Evolutionary conservation across 345 rosid genomes (phyloP).

Genomic region (Camelina neglecta): DNA sequence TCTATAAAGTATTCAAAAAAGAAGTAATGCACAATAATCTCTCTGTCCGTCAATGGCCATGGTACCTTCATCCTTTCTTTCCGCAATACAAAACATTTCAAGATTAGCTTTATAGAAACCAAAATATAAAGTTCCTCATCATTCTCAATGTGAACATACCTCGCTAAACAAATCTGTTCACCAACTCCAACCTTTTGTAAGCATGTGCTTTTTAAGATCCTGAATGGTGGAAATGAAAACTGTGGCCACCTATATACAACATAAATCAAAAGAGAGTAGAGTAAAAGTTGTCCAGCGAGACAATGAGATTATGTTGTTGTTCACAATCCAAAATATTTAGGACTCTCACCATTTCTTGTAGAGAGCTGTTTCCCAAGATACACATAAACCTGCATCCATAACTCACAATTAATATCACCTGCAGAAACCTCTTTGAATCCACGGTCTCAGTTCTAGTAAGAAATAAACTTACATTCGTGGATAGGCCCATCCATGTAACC

Average conservation of each 20-base stretch:
- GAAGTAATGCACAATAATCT: constrained; percentile 72
- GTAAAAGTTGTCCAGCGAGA: background rate
- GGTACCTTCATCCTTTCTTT: constrained; percentile 97
- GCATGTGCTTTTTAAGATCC: constrained; percentile 55
- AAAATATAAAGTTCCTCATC: background rate
- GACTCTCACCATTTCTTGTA: constrained; percentile 40
- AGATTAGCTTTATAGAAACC: constrained; percentile 42
- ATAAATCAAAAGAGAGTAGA: background rate
- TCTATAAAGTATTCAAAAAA: constrained; percentile 74
- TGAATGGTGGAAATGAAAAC: constrained; percentile 68
- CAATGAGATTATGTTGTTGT: background rate
- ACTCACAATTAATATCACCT: background rate
- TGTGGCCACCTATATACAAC: constrained; percentile 86
- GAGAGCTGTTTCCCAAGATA: constrained; percentile 43
- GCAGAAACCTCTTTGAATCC: background rate
- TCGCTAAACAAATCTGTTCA: constrained; percentile 75
- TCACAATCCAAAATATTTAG: constrained; percentile 1
- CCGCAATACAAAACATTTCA: constrained; percentile 43
- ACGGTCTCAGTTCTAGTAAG: background rate
- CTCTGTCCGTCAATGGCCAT: constrained; percentile 90
- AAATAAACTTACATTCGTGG: constrained; percentile 68
- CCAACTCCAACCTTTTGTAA: constrained; percentile 65
- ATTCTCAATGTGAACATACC: constrained; percentile 48
- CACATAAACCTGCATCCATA: constrained; percentile 40
- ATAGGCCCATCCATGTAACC: constrained; percentile 91